Evolutionary conservation across 441 rosid species (phyloP).

Genomic region (Corymbia calophylla): DNA sequence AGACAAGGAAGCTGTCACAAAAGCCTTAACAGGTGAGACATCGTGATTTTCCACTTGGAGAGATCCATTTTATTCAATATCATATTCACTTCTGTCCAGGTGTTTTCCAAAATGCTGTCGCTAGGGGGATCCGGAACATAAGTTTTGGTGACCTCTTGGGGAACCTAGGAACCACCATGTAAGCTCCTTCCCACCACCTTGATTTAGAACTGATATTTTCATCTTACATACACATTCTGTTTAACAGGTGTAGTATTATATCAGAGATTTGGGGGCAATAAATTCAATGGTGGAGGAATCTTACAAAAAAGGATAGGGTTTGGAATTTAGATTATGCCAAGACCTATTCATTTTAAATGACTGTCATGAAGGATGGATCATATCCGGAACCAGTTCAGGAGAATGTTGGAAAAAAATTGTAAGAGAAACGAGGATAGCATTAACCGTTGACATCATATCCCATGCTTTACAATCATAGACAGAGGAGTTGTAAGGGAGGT

Average conservation of each 20-base stretch:
- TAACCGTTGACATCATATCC: neutral
- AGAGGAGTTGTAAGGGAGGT: neutral
- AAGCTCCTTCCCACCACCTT: slow-evolving; percentile 15
- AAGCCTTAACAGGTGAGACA: slow-evolving; percentile 68
- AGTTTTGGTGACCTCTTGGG: slow-evolving; percentile 93
- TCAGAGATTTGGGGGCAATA: neutral
- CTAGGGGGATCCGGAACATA: slow-evolving; percentile 79
- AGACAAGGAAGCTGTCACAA: slow-evolving; percentile 73
- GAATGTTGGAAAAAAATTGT: neutral
- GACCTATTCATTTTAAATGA: neutral
- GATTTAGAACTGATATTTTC: neutral
- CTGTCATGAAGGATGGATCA: neutral
- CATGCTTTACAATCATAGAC: neutral
- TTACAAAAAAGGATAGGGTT: neutral
- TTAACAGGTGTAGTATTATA: neutral
- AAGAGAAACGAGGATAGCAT: neutral
- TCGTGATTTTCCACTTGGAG: neutral
- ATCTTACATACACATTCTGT: neutral
- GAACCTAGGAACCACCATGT: slow-evolving; percentile 89
- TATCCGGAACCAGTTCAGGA: neutral
- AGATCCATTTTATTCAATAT: neutral
- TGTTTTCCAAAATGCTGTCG: slow-evolving; percentile 79
- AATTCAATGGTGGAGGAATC: neutral
- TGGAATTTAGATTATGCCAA: neutral
- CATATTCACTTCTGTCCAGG: slow-evolving; percentile 21